These are phyloP conservation scores for Saturnispora halmiae DNA, from an alignment of 805 yeast species.

Conservation along the genomic window DNA sequence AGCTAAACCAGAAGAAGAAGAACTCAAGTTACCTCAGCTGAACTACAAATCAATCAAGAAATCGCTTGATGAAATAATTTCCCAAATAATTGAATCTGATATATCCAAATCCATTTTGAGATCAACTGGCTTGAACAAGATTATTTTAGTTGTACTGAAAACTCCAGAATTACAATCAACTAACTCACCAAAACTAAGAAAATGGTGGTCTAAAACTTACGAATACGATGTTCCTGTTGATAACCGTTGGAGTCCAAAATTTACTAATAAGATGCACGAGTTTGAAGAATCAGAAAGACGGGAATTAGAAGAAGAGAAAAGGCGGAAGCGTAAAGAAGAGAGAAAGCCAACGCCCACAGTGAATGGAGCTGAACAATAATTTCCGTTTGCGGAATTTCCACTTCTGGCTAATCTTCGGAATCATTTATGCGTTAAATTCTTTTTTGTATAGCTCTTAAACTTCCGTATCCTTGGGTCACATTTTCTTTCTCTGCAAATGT, in stretches of 20 bases:
- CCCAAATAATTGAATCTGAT: slow-evolving; percentile 20
- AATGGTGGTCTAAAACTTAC: slow-evolving; percentile 22
- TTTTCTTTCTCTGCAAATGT: background rate
- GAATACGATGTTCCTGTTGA: slow-evolving; percentile 24
- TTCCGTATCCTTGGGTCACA: background rate
- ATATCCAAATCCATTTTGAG: slow-evolving; percentile 25
- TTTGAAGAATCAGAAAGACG: slow-evolving; percentile 17
- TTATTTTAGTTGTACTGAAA: slow-evolving; percentile 27
- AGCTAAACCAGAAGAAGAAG: background rate
- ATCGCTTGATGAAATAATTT: slow-evolving; percentile 19
- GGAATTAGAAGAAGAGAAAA: slow-evolving; percentile 34
- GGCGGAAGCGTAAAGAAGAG: slow-evolving; percentile 15
- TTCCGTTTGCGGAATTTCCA: background rate
- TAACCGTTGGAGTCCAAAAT: slow-evolving; percentile 23
- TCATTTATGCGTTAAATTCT: background rate
- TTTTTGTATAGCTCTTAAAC: no score
- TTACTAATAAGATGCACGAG: slow-evolving; percentile 18
- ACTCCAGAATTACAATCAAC: slow-evolving; percentile 28
- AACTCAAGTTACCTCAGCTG: slow-evolving; percentile 7
- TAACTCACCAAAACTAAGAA: slow-evolving; percentile 15
- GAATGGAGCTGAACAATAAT: slow-evolving; percentile 4
- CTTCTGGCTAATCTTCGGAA: background rate
- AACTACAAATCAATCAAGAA: slow-evolving; percentile 19
- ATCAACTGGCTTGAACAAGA: slow-evolving; percentile 26
- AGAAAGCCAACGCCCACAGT: slow-evolving; percentile 20